Evolutionary conservation across 2,329 filamentous ascomycete genomes (phyloP), one percentile per base, ranked within the genome.

Genomic region (Pleoardoris graminearum): DNA sequence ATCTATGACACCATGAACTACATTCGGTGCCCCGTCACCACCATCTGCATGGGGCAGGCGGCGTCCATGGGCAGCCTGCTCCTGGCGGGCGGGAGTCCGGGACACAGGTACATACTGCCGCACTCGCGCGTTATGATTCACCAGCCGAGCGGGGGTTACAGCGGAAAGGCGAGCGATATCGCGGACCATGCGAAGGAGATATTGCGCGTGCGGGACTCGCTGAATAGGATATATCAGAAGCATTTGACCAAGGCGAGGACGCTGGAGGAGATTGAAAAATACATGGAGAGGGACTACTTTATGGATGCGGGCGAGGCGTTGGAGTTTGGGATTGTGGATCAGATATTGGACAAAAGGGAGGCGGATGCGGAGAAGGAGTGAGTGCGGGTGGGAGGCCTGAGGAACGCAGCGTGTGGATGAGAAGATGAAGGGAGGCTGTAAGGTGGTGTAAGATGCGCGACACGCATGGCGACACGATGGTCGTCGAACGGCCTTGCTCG

Each of bases 1-100:
- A 97, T 99, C 67, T 99, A 99, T 80, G 94, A 99, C 73, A 99
- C 94, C 11, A 97, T 99, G 93, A 86, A 88, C 63, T 99, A 99
- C 75, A 97, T 99, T 70, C 86, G 88, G 55, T 90, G 90, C 2
- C 91, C 93, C 1, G 91, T 99, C 0, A 93, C 89, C 37, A 99
- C 94, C 0, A 94, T 99, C 25, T 97, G 94, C 68, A 84, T 99
- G 37, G 94, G 94, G 7, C 90, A 95, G 66, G 94, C 95, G 0
- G 93, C 94, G 1, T 94, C 89, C 3, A 99, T 99, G 94, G 94
- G 92, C 5, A 91, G 88, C 1, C 80, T 99, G 21, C 80, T 99
- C 1, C 84, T 99, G 0, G 88, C 89, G 42, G 94, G 93, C 41
- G 94, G 95, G 17, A 85, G 90, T 53, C 81, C 88, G 1, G 91